Evolutionary conservation across 2,329 filamentous ascomycete species (phyloP), one percentile per base, ranked within the genome.

Genomic region (Sclerotinia borealis): DNA sequence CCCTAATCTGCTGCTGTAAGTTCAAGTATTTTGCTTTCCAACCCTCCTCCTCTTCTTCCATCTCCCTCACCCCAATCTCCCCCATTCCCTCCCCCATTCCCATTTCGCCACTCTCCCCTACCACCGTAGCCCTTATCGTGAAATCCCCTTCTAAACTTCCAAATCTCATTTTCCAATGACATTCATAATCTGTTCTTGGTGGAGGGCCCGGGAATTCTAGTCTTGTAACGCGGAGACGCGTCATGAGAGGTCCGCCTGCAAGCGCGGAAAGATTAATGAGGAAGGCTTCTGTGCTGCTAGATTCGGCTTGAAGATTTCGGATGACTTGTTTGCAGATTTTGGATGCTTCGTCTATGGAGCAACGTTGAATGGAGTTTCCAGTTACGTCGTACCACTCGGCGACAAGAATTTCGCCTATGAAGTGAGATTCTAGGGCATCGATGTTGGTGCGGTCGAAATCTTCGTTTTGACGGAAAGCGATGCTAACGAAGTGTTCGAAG

Each of bases 231-330:
- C 75, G 76, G 25, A 76, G 72, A 7, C 75, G 74, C 15, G 76
- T 76, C 74, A 83, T 79, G 55, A 87, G 76, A 34, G 81, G 79
- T 4, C 81, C 81, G 10, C 85, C 85, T 0, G 80, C 80, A 13
- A 87, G 76, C 5, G 83, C 83, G 0, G 84, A 79, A 7, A 87
- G 72, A 69, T 86, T 87, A 67, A 85, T 81, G 15, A 87, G 74
- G 67, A 87, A 86, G 0, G 79, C 78, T 69, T 86, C 80, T 6
- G 81, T 79, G 13, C 78, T 81, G 1, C 76, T 73, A 0, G 83
- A 81, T 50, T 80, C 78, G 45, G 77, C 78, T 65, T 80, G 78
- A 65, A 86, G 78, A 60, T 80, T 80, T 61, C 81, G 79, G 29
- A 86, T 76, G n/a, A 82, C 78, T 49, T 79, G 76, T 63, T 81